Base-by-base conservation (phyloP, 2,329 filamentous ascomycete species). In the Hirsutella rhossiliensis region DNA sequence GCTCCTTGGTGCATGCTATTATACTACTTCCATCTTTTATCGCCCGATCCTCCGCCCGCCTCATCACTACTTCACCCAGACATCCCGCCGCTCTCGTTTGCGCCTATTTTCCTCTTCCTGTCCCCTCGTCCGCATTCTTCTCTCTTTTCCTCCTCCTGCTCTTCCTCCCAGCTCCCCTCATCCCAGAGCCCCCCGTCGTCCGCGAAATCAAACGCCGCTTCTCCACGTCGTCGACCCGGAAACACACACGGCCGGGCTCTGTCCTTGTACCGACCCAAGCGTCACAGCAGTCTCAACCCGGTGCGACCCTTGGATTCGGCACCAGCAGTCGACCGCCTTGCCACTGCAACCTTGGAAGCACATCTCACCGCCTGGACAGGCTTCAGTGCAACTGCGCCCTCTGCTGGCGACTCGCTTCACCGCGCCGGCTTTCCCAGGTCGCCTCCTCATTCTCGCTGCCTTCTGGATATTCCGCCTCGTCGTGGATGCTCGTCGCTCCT, bases 301-400 rank as follows among this genome's bases (percentile, higher is more conserved):
- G 42, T 43, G 42, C 30, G 38, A 43, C 42, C 37, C 20, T 30
- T 5, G 28, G 15, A 31, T 29, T 23, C 42, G 42, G 28, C 42
- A 18, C 34, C 34, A 17, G 15, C 34, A 18, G n/a, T 37, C 34
- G n/a, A 17, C n/a, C 34, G 34, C 34, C 34, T 37, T 17, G n/a
- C 34, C 13, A 17, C 34, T 15, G 34, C 18, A 17, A 18, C 17
- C 6, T 37, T 18, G 34, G 34, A 37, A 19, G 34, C 13, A 37
- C 15, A 37, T n/a, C 18, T 17, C 34, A 37, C 34, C 34, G 34
- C 34, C 18, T 18, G 34, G n/a, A n/a, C 13, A 18, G 15, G 9
- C 34, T 37, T 37, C 17, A 17, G 34, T 37, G 34, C 34, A 17
- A 37, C 34, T 18, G 15, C 8, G 34, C 34, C 9, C 9, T 17